phyloP scores from a whole-genome alignment of 2,329 filamentous ascomycete species.

The Colletotrichum tanaceti region DNA sequence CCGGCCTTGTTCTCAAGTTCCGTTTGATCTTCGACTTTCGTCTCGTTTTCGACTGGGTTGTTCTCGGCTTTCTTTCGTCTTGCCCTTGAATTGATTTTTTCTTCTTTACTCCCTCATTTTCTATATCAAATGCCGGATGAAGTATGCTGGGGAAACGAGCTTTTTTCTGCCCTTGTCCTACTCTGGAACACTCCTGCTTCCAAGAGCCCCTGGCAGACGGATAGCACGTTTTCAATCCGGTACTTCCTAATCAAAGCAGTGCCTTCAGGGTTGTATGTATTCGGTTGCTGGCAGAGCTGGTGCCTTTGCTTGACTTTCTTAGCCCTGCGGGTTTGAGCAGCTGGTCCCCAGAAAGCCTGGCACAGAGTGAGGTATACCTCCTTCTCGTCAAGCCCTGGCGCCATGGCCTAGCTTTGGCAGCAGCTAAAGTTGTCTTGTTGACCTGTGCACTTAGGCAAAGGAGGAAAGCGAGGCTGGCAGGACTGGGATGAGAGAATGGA shows the following conservation, averaged over 20 bases:
- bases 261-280: neutral
- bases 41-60: neutral
- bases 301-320: neutral
- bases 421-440: neutral
- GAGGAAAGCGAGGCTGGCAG: neutral
- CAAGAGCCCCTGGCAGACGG: neutral
- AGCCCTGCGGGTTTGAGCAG: neutral
- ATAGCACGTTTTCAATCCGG: neutral
- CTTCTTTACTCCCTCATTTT: too few species aligned
- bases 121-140: accelerated
- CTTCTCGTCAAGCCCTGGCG: neutral
- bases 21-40: neutral
- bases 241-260: neutral
- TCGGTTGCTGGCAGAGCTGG: neutral
- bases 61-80: neutral
- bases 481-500: neutral
- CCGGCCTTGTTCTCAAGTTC: too few species aligned
- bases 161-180: neutral
- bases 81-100: too few species aligned
- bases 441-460: too few species aligned
- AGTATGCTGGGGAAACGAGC: neutral
- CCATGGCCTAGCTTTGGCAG: neutral
- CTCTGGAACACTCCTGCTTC: neutral
- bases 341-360: neutral
- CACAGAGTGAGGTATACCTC: neutral